Percentiles rank a stretch among this genome's conserved stretches.
Conservation (phyloP, 2,329 filamentous ascomycete genomes). For the Acarospora socialis region DNA sequence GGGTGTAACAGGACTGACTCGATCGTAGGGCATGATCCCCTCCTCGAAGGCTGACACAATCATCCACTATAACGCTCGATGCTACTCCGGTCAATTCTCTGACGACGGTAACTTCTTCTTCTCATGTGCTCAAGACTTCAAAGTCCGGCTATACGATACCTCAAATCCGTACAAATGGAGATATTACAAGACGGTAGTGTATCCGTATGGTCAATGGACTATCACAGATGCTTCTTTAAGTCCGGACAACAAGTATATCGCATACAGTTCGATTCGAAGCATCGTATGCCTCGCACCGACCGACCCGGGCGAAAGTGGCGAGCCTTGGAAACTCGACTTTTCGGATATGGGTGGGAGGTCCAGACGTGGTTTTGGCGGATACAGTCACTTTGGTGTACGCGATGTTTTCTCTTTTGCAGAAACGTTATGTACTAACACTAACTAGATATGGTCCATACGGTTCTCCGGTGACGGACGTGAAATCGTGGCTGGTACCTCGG, state of each 20-base stretch:
- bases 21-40: conserved; percentile 56
- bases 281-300: conserved; percentile 77
- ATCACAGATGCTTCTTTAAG: conserved; percentile 86
- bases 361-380: conserved; percentile 21
- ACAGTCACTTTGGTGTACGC: conserved; percentile 31
- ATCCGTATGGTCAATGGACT: conserved; percentile 85
- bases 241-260: conserved; percentile 81
- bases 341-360: conserved; percentile 32
- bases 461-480: conserved; percentile 87
- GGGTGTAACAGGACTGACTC: neutral
- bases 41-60: conserved; percentile 66
- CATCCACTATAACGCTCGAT: conserved; percentile 70
- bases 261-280: conserved; percentile 78
- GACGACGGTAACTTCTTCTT: conserved; percentile 98
- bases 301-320: conserved; percentile 65
- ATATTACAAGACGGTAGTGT: conserved; percentile 81
- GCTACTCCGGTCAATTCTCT: conserved; percentile 93
- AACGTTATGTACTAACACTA: conserved; percentile 15
- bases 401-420: conserved; percentile 11
- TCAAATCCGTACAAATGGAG: conserved; percentile 91
- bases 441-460: conserved; percentile 70
- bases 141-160: conserved; percentile 93
- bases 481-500: conserved; percentile 76
- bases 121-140: conserved; percentile 80
- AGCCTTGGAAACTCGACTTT: conserved; percentile 69